phyloP scores from a whole-genome alignment of 441 rosid species.

The Erodium trifolium region DNA sequence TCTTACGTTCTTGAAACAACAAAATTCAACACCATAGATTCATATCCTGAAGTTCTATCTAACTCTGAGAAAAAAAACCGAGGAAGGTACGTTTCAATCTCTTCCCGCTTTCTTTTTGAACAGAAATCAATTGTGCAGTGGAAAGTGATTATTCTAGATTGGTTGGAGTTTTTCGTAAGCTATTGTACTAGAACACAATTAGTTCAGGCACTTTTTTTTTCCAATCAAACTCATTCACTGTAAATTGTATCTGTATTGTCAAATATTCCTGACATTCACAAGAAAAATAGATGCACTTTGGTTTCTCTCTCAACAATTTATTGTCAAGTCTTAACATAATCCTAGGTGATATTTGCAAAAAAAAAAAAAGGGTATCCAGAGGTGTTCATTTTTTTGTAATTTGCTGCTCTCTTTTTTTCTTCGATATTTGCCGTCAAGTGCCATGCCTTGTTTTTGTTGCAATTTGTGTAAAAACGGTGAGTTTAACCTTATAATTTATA shows the following conservation, averaged over 20 bases:
- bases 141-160: neutral
- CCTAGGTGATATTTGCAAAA: too few species aligned
- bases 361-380: too few species aligned
- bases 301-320: neutral
- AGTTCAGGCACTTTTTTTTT: conserved; percentile 4
- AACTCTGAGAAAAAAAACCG: neutral
- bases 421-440: too few species aligned
- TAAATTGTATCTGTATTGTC: neutral
- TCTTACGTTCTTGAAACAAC: conserved; percentile 39
- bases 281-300: neutral
- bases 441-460: too few species aligned
- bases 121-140: neutral
- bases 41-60: neutral
- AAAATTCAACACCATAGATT: neutral
- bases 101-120: neutral
- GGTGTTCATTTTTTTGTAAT: too few species aligned
- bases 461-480: too few species aligned
- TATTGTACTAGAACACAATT: conserved; percentile 1
- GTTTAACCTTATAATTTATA: too few species aligned
- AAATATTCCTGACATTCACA: neutral
- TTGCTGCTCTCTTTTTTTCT: too few species aligned
- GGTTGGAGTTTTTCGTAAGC: neutral
- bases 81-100: neutral
- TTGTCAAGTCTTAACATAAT: neutral
- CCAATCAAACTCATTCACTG: neutral